These are phyloP conservation scores for Eucalyptus curtisii DNA, from an alignment of 345 rosid genomes.

Conservation along the genomic window DNA sequence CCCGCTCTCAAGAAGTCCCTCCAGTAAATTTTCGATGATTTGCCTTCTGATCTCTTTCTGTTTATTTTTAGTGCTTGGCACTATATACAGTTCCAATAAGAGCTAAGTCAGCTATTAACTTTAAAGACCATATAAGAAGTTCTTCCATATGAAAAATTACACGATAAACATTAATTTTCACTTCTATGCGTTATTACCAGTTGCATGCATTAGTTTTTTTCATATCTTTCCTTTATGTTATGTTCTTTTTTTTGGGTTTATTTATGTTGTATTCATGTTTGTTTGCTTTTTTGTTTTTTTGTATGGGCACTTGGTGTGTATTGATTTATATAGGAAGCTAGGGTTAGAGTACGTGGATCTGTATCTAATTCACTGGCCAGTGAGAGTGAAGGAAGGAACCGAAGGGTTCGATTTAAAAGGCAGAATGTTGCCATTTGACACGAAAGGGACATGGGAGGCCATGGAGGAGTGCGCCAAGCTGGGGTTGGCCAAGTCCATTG, in stretches of 20 bases:
- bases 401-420: neutral
- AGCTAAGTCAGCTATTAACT: neutral
- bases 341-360: constrained; percentile 27
- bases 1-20: constrained; percentile 29
- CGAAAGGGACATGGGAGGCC: constrained; percentile 10
- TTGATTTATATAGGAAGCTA: constrained; percentile 9
- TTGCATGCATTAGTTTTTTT: neutral
- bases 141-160: neutral
- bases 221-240: neutral
- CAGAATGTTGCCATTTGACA: constrained; percentile 3
- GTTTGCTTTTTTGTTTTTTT: neutral
- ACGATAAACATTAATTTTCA: neutral
- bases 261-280: neutral
- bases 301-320: neutral
- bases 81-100: neutral
- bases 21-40: neutral
- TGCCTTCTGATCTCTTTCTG: neutral
- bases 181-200: neutral
- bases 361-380: constrained; percentile 27
- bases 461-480: constrained; percentile 14
- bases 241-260: neutral
- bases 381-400: constrained; percentile 3
- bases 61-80: neutral
- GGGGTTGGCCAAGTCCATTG: constrained; percentile 16
- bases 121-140: neutral